These are phyloP conservation scores for Geosmithia flava DNA, from an alignment of 2,329 filamentous ascomycete species.

Conservation along the genomic window DNA sequence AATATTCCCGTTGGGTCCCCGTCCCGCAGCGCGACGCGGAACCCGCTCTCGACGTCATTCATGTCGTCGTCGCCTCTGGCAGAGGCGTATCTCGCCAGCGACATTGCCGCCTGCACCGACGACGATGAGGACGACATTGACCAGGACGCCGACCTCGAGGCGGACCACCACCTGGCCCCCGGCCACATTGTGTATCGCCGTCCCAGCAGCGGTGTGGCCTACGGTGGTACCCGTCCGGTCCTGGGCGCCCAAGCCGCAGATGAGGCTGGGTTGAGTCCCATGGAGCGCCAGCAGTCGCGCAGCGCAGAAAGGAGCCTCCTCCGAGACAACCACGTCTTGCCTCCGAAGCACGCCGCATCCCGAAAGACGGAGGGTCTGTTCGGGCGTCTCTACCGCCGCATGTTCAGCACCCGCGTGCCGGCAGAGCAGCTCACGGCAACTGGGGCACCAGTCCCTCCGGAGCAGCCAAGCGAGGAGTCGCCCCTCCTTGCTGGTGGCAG, in stretches of 20 bases:
- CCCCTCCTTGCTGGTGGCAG: constrained; percentile 9
- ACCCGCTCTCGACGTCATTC: constrained; percentile 34
- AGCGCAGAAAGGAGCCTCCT: constrained; percentile 48
- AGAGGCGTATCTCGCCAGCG: constrained; percentile 51
- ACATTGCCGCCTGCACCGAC: constrained; percentile 52
- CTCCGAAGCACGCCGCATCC: constrained; percentile 38
- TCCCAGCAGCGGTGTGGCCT: constrained; percentile 59
- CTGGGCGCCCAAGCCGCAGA: constrained; percentile 44
- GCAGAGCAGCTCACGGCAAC: constrained; percentile 12
- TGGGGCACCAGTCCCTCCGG: constrained; percentile 20
- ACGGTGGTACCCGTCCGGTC: constrained; percentile 56
- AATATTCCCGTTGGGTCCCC: neutral
- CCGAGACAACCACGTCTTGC: constrained; percentile 52
- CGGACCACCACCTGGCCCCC: constrained; percentile 21
- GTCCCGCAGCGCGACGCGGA: neutral
- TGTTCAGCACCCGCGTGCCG: constrained; percentile 46
- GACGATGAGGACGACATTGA: constrained; percentile 10
- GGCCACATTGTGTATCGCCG: constrained; percentile 55
- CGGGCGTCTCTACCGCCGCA: constrained; percentile 27
- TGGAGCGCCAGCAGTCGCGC: constrained; percentile 43
- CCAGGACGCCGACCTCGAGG: constrained; percentile 15
- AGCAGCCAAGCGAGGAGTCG: constrained; percentile 24
- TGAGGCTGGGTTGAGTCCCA: constrained; percentile 35
- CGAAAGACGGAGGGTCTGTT: constrained; percentile 19
- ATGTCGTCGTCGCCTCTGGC: constrained; percentile 52